phyloP scores from a whole-genome alignment of 2,329 filamentous ascomycete genomes.

The Epichloe aotearoae region DNA sequence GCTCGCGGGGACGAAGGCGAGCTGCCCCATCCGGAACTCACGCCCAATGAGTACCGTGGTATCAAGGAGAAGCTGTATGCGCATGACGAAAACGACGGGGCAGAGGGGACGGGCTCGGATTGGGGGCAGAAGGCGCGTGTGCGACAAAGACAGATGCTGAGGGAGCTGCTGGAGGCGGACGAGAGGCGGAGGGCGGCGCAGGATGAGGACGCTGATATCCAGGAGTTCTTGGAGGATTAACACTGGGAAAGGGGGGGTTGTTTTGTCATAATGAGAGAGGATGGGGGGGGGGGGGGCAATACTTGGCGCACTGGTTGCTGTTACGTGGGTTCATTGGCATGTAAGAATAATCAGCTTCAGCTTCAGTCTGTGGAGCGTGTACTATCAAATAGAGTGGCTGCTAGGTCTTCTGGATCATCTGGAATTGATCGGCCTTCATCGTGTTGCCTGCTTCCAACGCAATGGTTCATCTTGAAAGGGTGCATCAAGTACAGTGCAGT shows the following conservation, averaged over 20 bases:
- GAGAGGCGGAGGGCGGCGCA: slow-evolving; percentile 45
- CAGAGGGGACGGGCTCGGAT: slow-evolving; percentile 34
- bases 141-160: slow-evolving; percentile 54
- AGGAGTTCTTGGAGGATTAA: slow-evolving; percentile 50
- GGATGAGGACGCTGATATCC: slow-evolving; percentile 62
- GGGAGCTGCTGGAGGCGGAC: slow-evolving; percentile 52
- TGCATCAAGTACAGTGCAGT: too few relatives aligned
- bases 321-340: not conserved
- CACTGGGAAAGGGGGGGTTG: not conserved
- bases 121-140: slow-evolving; percentile 62
- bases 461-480: too few relatives aligned
- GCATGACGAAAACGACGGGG: slow-evolving; percentile 33
- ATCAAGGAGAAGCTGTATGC: slow-evolving; percentile 40
- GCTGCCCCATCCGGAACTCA: slow-evolving; percentile 32
- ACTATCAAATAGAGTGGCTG: not conserved
- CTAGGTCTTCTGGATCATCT: slow-evolving; percentile 3
- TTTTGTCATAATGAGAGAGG: not conserved
- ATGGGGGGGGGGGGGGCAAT: not conserved
- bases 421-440: too few relatives aligned
- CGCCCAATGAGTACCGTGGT: slow-evolving; percentile 51
- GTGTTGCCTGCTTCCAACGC: too few relatives aligned
- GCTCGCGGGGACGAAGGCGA: slow-evolving; percentile 13
- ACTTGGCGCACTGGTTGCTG: not conserved
- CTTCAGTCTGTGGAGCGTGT: not conserved
- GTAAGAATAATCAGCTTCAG: not conserved